A percentile compares a stretch with the other conserved stretches of the same genome.
These are phyloP conservation scores for Trichoderma asperellum DNA, from an alignment of 2,329 filamentous ascomycete species.

Conservation along the genomic window DNA sequence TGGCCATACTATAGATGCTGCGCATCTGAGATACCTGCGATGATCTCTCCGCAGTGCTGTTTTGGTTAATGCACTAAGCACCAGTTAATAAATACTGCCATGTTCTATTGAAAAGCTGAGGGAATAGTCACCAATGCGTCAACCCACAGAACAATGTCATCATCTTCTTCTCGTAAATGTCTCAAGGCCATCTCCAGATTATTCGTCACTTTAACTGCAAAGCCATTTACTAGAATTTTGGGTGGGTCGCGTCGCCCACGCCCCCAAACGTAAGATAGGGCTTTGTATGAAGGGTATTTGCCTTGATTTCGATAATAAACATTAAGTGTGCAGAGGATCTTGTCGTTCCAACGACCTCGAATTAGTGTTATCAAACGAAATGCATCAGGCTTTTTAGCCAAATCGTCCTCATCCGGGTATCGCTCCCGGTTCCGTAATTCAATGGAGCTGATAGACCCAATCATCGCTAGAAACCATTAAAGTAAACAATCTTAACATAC, in stretches of 20 bases:
- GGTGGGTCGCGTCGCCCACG: background rate
- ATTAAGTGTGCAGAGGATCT: background rate
- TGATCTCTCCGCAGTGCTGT: background rate
- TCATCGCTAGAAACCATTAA: background rate
- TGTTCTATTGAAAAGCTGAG: background rate
- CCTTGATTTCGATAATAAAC: background rate
- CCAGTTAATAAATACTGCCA: background rate
- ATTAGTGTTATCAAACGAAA: background rate
- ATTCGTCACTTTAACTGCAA: background rate
- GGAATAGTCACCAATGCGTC: background rate
- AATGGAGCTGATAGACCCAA: background rate
- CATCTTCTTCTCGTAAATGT: background rate
- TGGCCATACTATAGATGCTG: background rate
- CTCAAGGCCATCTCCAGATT: slow-evolving; percentile 1
- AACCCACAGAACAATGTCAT: background rate
- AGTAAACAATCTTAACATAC: too few species aligned
- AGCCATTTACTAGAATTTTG: background rate
- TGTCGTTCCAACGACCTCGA: background rate
- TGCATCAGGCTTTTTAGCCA: background rate
- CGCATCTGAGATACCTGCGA: slow-evolving; percentile 14
- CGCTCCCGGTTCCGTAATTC: background rate
- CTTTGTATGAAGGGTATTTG: background rate
- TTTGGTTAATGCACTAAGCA: slow-evolving; percentile 10
- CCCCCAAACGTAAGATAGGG: slow-evolving; percentile 7
- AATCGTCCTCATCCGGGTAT: background rate